Evolutionary conservation across 2,329 filamentous ascomycete species (phyloP), one percentile per base, ranked within the genome.

Genomic region (Lasiodiplodia gonubiensis): DNA sequence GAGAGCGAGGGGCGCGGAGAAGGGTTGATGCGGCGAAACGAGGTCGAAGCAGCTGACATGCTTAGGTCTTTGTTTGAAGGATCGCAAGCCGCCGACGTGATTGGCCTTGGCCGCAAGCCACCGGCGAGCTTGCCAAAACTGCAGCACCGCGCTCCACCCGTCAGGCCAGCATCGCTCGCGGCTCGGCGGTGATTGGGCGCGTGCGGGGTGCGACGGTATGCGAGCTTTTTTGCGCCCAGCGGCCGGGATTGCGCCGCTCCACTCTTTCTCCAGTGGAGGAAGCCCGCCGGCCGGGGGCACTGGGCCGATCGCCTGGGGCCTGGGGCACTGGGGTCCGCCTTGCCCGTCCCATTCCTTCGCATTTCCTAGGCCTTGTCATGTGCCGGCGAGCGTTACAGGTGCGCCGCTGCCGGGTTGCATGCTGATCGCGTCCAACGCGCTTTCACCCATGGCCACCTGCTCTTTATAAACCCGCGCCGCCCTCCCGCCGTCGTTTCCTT

Each of bases 381-480:
- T 51, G 59, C 59, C 46, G 42, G 27, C 42, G 57, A 61, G 39
- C 30, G 59, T 63, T 63, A 37, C 59, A 51, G 59, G 23, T 49
- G 53, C 53, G 53, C 21, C 21, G 54, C 53, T 21, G 53, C 53
- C 51, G 42, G 42, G 21, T 27, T 23, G 21, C 49, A 27, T 27
- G 49, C 54, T 59, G 35, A 59, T 46, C 54, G 30, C 53, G 53
- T 16, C 53, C 53, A 23, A 4, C n/a, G 30, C 8, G 18, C 53
- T 39, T 55, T 55, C 18, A 37, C 51, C n/a, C 30, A 33, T 23
- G 49, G n/a, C n/a, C 49, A 21, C n/a, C n/a, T n/a, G 7, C 46
- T 52, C 59, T 63, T 63, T 63, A 63, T 63, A 63, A 63, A 21
- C 59, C 59, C 42, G 59, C 57, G 37, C 59, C 42, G 59, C 59